Base-by-base conservation (phyloP, 179 eudicot genomes). In the Carnegiea gigantea region DNA sequence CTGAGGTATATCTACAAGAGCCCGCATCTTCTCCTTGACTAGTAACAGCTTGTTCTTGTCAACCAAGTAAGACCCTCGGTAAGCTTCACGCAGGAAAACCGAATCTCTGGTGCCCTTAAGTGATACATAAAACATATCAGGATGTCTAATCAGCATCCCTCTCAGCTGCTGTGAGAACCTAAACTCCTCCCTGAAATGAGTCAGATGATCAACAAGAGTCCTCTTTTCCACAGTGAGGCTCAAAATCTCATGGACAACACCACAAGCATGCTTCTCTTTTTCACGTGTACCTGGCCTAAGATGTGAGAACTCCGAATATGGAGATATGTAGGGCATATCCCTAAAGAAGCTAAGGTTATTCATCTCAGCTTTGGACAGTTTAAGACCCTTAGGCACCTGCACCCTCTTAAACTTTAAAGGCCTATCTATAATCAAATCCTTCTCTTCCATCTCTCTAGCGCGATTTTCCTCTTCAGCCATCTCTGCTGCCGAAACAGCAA, bases 181-280 rank as follows among this genome's bases (percentile, higher is more conserved):
- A 84, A 96, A 96, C 86, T 96, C 99, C 30, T 96, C 99, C 40
- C 99, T 77, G 81, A 96, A 96, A 88, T 96, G 99, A 81, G 99
- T 96, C 51, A 96, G 82, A 83, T 92, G 98, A 85, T 96, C 99
- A 59, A 96, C 98, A 75, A 96, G 93, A 23, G 99, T 94, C 83
- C 90, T 92, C 90, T 87, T 94, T 87, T 96, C 99, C 24, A 94
- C 86, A 9, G 97, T 94, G 54, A 94, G 87, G 88, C 99, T 96
- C 88, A 96, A 87, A 20, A 96, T 83, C 90, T 96, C 99, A 72
- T 96, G 98, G 85, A 96, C 87, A 78, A 96, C 99, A 5, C 84
- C 96, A 87, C 97, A 92, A 51, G 98, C 97, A 82, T 96, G 99
- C 86, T 92, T 96, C 88, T 96, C 99, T 81, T 96, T 96, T 88